These are phyloP conservation scores for Fusarium sp. DNA, from an alignment of 2,329 filamentous ascomycete species.

Conservation along the genomic window DNA sequence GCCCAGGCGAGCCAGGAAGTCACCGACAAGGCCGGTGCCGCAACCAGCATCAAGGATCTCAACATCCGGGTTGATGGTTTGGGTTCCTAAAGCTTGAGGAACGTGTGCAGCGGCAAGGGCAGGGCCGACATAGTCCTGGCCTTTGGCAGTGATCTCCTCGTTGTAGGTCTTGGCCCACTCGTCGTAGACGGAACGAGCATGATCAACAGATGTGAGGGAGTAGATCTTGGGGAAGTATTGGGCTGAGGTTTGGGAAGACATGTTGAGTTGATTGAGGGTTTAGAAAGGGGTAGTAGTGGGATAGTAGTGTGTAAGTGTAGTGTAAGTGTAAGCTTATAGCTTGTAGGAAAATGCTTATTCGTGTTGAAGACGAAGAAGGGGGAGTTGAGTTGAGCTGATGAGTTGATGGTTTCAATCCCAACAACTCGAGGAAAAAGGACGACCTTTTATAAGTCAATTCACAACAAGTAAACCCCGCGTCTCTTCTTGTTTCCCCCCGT, in stretches of 20 bases:
- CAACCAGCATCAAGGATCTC: conserved; percentile 67
- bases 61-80: conserved; percentile 40
- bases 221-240: conserved; percentile 48
- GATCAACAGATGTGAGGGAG: conserved; percentile 44
- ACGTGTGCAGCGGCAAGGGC: conserved; percentile 53
- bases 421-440: conserved; percentile 24
- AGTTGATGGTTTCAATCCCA: conserved; percentile 5
- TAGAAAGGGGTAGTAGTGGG: not conserved
- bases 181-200: conserved; percentile 52
- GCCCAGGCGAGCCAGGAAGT: conserved; percentile 58
- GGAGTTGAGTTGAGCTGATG: conserved; percentile 22
- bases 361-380: conserved; percentile 25
- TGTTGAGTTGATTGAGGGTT: conserved; percentile 19
- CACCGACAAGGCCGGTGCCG: conserved; percentile 66
- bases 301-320: not conserved
- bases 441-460: conserved; percentile 29
- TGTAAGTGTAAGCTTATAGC: conserved; percentile 4
- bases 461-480: conserved; percentile 27
- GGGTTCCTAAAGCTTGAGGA: conserved; percentile 47
- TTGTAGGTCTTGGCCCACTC: conserved; percentile 55
- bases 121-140: conserved; percentile 60
- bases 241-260: conserved; percentile 43
- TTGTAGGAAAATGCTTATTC: conserved; percentile 8
- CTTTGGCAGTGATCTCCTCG: conserved; percentile 50
- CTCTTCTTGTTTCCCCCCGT: conserved; percentile 20